Percentiles rank a stretch among this genome's conserved stretches.
Conservation (phyloP, 2,329 filamentous ascomycete species). For the Penicillium decumbens region DNA sequence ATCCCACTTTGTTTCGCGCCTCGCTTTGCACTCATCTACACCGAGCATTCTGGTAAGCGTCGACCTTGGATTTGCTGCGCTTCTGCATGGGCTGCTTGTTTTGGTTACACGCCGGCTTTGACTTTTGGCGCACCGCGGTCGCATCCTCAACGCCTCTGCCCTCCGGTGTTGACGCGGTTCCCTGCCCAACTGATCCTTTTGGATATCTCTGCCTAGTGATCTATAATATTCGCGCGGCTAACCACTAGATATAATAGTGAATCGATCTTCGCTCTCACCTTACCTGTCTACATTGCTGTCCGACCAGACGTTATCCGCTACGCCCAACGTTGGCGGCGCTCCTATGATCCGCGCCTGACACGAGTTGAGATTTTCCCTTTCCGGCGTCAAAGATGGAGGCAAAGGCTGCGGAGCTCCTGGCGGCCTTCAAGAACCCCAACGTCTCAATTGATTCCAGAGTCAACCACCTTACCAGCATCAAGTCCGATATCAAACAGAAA, state of each 20-base stretch:
- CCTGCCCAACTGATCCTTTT: not conserved
- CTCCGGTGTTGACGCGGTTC: not conserved
- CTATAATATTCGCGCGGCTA: not conserved
- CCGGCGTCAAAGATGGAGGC: conserved; percentile 49
- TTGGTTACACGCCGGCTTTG: not conserved
- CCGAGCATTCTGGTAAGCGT: conserved; percentile 8
- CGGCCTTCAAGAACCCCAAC: conserved; percentile 57
- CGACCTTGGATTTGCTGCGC: not conserved
- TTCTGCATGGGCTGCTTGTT: not conserved
- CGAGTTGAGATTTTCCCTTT: conserved; percentile 3
- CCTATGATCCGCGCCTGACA: conserved; percentile 15
- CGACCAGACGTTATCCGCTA: conserved; percentile 1
- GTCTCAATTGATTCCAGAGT: conserved; percentile 66
- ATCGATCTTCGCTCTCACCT: not conserved
- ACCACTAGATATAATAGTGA: not conserved
- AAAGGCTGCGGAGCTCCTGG: conserved; percentile 52
- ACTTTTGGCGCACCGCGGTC: not conserved
- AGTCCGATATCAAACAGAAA: conserved; percentile 87
- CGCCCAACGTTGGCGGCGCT: conserved; percentile 5
- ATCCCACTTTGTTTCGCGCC: conserved; percentile 21
- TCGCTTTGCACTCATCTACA: not conserved
- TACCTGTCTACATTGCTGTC: not conserved
- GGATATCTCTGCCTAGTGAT: not conserved
- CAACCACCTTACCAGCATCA: conserved; percentile 66
- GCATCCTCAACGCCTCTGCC: not conserved